phyloP scores from a whole-genome alignment of 805 yeast species.

The Wickerhamiella qilinensis region DNA sequence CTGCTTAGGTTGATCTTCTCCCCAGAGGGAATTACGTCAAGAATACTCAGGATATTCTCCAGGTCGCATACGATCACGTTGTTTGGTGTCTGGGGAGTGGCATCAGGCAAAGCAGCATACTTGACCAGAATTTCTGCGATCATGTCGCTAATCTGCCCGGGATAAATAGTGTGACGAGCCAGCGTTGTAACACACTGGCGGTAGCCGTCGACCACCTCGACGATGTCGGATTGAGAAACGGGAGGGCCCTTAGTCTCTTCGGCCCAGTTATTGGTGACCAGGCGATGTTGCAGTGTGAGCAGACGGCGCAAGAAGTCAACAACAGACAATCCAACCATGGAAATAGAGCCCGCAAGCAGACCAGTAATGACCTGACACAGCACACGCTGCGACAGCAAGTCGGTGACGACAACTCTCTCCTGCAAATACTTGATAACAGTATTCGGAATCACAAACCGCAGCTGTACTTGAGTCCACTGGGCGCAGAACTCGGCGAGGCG shows the following conservation, averaged over 20 bases:
- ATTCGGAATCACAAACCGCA: slow-evolving; percentile 47
- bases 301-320: slow-evolving; percentile 51
- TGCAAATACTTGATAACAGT: slow-evolving; percentile 24
- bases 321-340: slow-evolving; percentile 75
- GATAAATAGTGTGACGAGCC: slow-evolving; percentile 65
- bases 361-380: neutral
- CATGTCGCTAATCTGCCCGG: slow-evolving; percentile 75
- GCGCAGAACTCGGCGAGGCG: slow-evolving; percentile 47
- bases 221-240: neutral
- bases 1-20: slow-evolving; percentile 6
- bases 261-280: slow-evolving; percentile 5
- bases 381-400: neutral
- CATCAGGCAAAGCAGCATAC: slow-evolving; percentile 9
- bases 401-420: slow-evolving; percentile 37
- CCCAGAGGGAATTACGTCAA: slow-evolving; percentile 5
- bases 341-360: slow-evolving; percentile 30
- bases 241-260: too few species aligned
- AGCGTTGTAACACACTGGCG: slow-evolving; percentile 44
- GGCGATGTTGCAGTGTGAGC: slow-evolving; percentile 17
- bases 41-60: slow-evolving; percentile 13
- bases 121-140: slow-evolving; percentile 40
- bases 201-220: neutral
- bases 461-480: slow-evolving; percentile 66
- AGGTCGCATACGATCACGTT: slow-evolving; percentile 12
- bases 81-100: neutral